These are phyloP conservation scores for Ambrosia trifida DNA, from an alignment of 129 eudicot species.

Conservation along the genomic window DNA sequence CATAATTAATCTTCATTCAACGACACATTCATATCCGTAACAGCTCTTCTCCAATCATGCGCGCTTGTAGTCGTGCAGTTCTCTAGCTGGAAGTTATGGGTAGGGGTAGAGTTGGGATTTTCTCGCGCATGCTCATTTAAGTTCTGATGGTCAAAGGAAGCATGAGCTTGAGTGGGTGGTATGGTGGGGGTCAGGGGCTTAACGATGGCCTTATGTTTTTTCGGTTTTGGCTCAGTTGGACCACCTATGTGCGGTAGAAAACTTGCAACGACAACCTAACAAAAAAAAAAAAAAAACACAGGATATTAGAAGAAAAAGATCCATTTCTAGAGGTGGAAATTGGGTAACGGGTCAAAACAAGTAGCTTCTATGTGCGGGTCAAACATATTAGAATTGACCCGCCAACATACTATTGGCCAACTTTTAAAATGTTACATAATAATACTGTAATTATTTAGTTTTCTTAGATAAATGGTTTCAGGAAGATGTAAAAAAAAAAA, in stretches of 20 bases:
- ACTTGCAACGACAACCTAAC: constrained; percentile 66
- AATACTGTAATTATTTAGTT: too few species aligned
- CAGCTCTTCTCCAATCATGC: constrained; percentile 48
- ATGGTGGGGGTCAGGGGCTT: constrained; percentile 16
- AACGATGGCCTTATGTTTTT: constrained; percentile 20
- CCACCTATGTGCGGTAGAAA: constrained; percentile 47
- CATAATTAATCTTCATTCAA: constrained; percentile 32
- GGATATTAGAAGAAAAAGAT: neutral
- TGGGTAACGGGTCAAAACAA: neutral
- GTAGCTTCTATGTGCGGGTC: neutral
- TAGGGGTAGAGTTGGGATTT: constrained; percentile 27
- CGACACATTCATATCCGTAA: constrained; percentile 72
- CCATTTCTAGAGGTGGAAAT: neutral
- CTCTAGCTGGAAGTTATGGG: constrained; percentile 34
- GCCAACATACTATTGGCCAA: neutral
- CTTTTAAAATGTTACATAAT: too few species aligned
- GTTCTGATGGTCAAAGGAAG: constrained; percentile 33
- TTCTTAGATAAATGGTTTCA: too few species aligned
- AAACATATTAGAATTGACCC: neutral
- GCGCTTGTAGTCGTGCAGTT: constrained; percentile 37
- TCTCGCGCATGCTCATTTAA: constrained; percentile 32
- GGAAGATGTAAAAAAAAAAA: too few species aligned
- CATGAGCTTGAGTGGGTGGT: constrained; percentile 18
- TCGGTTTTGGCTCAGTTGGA: constrained; percentile 39
- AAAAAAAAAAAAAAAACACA: neutral